A percentile compares a stretch with the other conserved stretches of the same genome.
Evolutionary conservation across 192 early-diverging fungal genomes (phyloP).

Genomic region (Coemansia sp.): DNA sequence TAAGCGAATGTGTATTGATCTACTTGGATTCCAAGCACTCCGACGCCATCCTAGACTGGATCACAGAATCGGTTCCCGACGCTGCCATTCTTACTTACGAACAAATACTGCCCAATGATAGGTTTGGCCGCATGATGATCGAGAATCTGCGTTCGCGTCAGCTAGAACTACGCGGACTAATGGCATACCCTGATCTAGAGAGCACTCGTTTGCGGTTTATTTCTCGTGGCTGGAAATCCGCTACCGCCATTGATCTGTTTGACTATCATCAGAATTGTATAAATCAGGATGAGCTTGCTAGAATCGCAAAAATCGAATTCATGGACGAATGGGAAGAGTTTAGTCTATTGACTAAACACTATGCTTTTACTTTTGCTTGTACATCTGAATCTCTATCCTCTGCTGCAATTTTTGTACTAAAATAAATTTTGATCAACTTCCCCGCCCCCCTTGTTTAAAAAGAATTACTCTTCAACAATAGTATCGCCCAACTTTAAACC

Average conservation of each 20-base stretch:
- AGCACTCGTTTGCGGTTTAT: conserved; percentile 69
- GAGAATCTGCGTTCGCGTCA: conserved; percentile 74
- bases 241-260: conserved; percentile 60
- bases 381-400: not conserved
- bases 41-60: conserved; percentile 72
- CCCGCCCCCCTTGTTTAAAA: too few species aligned
- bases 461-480: too few species aligned
- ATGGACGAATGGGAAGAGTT: conserved; percentile 95
- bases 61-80: conserved; percentile 50
- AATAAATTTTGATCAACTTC: too few species aligned
- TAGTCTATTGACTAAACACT: conserved; percentile 77
- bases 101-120: conserved; percentile 85
- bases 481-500: too few species aligned
- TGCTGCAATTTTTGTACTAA: not conserved
- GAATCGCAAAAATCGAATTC: conserved; percentile 75
- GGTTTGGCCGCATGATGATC: conserved; percentile 92
- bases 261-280: conserved; percentile 31
- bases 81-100: conserved; percentile 81
- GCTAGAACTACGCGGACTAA: conserved; percentile 78
- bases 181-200: conserved; percentile 72
- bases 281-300: conserved; percentile 24
- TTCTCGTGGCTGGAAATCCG: conserved; percentile 60
- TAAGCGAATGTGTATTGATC: conserved; percentile 93
- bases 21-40: conserved; percentile 75
- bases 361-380: conserved; percentile 76